Base-by-base conservation (phyloP, 768 basidiomycete genomes). In the Termitomyces sp. region DNA sequence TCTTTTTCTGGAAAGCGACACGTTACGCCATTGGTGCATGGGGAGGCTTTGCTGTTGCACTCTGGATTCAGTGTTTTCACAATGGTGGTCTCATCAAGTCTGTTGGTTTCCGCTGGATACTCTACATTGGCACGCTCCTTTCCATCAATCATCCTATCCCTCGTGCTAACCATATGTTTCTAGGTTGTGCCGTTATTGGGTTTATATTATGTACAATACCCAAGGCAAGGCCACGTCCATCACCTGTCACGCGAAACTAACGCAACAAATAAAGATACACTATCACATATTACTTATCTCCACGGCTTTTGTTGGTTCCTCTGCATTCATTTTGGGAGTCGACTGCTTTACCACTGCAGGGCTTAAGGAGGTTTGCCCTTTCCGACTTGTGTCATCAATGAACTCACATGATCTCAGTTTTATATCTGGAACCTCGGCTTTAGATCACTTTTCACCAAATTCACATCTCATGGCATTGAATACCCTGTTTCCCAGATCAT, bases 401-500 rank as follows among this genome's bases (percentile, higher is more conserved):
- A 24, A 22, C 43, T 64, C 51, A 49, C 35, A 52, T 24, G 13
- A 50, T 38, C 4, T 16, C 26, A 96, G 92, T 97, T 97, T 74
- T 98, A 97, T 73, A 77, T 97, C 52, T 97, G 90, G 86, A 98
- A 97, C 69, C 76, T 98, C 53, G 96, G 96, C 42, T 97, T 94
- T 74, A 79, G 75, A 2, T 65, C 75, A 5, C 73, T 98, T 30
- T 98, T 94, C 71, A 85, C 90, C 10, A 90, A 89, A 64, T 94
- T 86, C 63, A 73, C 78, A 22, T 72, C 75, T 53, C 80, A 85
- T 64, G 77, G 80, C 59, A 90, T 90, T 58, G 73, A 81, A 52
- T 95, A 90, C 67, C 92, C 94, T 32, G 84, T 95, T 53, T 82
- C 89, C 5, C 93, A 94, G 68, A 86, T 86, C 8, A 96, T 95